phyloP scores from a whole-genome alignment of 2,329 filamentous ascomycete genomes.

The Polychaeton citri region DNA sequence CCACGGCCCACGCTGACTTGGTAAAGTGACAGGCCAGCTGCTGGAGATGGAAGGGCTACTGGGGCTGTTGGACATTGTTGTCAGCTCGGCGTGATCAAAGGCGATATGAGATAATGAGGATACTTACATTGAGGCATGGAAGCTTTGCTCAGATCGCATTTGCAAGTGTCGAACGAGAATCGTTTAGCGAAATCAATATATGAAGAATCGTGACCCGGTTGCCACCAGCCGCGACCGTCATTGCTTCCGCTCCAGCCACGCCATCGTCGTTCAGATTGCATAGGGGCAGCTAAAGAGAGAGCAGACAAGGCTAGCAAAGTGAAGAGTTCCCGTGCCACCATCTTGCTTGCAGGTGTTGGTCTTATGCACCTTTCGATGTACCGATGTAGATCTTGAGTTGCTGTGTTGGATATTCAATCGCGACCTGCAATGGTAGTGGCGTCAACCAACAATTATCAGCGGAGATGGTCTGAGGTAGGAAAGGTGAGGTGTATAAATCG shows the following conservation, averaged over 20 bases:
- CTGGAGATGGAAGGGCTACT: constrained; percentile 45
- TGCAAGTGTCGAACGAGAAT: neutral
- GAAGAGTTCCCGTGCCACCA: neutral
- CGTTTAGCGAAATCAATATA: neutral
- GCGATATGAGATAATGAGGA: neutral
- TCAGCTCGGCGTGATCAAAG: neutral
- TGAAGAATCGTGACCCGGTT: neutral
- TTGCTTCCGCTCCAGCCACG: no score
- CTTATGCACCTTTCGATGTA: neutral
- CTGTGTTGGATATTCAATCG: no score
- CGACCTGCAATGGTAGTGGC: no score
- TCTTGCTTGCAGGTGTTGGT: no score
- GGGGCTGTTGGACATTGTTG: constrained; percentile 8
- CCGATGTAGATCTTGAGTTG: neutral
- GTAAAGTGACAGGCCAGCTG: constrained; percentile 48
- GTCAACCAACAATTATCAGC: no score
- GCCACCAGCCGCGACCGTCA: no score
- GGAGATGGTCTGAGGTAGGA: no score
- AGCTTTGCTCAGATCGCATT: constrained; percentile 1
- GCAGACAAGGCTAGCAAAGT: neutral
- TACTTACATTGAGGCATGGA: constrained; percentile 9
- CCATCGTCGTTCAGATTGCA: neutral
- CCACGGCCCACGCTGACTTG: constrained; percentile 80
- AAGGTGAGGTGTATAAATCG: no score
- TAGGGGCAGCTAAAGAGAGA: neutral